phyloP scores from a whole-genome alignment of 352 stramenopile species.

The Phytophthora kernoviae region DNA sequence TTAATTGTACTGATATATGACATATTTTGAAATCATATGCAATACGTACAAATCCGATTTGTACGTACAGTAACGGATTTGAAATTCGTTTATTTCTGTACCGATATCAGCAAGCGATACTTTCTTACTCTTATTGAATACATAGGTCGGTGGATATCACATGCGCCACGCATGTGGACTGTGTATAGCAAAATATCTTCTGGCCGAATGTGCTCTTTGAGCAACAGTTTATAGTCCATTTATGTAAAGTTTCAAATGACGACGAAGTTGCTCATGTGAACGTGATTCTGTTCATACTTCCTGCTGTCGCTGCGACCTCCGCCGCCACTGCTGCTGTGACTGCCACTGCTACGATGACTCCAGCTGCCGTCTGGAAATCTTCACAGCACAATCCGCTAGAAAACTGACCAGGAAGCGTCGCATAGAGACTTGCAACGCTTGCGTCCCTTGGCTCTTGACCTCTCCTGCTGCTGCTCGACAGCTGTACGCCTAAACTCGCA shows the following conservation, averaged over 20 bases:
- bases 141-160: too few species aligned
- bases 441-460: slow-evolving; percentile 5
- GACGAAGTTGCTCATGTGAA: slow-evolving; percentile 7
- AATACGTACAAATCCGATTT: too few species aligned
- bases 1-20: too few species aligned
- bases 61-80: too few species aligned
- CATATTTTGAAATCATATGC: too few species aligned
- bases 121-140: too few species aligned
- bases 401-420: slow-evolving; percentile 28
- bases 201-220: too few species aligned
- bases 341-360: slow-evolving; percentile 22
- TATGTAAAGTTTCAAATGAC: background rate
- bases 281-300: slow-evolving; percentile 20
- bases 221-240: too few species aligned
- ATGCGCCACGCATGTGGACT: too few species aligned
- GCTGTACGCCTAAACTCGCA: slow-evolving; percentile 16
- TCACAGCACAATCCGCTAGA: slow-evolving; percentile 24
- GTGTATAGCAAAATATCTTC: too few species aligned
- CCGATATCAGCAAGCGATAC: too few species aligned
- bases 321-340: slow-evolving; percentile 20
- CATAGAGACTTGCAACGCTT: slow-evolving; percentile 13
- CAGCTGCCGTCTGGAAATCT: slow-evolving; percentile 24
- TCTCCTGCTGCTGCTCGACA: slow-evolving; percentile 23
- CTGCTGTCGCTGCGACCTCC: slow-evolving; percentile 20
- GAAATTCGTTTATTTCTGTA: too few species aligned